Conservation (phyloP, 2,329 filamentous ascomycete genomes). For the Hawksworthiomyces lignivorus region DNA sequence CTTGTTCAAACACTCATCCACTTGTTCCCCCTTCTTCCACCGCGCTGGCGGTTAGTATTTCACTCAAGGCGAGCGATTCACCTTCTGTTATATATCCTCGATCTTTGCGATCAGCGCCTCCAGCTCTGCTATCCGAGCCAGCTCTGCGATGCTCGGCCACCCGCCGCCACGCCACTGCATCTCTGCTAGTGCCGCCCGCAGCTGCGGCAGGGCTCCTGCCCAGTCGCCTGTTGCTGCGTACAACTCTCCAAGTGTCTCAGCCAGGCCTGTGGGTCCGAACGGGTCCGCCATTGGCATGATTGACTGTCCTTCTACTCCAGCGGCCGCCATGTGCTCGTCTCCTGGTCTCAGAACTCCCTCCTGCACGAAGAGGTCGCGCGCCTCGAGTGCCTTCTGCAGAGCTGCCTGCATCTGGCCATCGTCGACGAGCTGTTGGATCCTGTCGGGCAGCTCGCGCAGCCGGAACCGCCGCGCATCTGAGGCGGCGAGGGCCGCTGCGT, state of each 20-base stretch:
- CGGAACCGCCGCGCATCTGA: conserved; percentile 20
- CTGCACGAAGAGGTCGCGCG: not conserved
- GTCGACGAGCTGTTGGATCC: not conserved
- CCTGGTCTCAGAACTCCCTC: conserved; percentile 7
- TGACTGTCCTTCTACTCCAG: not conserved
- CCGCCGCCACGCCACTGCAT: conserved; percentile 2
- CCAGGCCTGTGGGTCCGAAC: conserved; percentile 8
- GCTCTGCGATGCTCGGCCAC: not conserved
- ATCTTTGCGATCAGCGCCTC: too few relatives aligned
- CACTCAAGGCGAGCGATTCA: too few relatives aligned
- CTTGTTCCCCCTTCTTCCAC: too few relatives aligned
- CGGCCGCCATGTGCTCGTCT: not conserved
- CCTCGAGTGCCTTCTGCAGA: conserved; percentile 17
- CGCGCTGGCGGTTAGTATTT: too few relatives aligned
- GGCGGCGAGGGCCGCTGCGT: conserved; percentile 4
- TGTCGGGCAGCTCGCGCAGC: not conserved
- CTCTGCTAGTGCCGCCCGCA: conserved; percentile 8
- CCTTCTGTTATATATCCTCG: too few relatives aligned
- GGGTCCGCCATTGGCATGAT: conserved; percentile 5
- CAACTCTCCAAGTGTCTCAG: conserved; percentile 1
- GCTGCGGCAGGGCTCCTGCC: conserved; percentile 1
- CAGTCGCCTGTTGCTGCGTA: not conserved
- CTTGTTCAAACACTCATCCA: too few relatives aligned
- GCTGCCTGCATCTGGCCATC: not conserved
- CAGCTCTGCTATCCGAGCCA: not conserved